Conservation (phyloP, 108 stramenopile genomes). For the Cyclotella baltica region DNA sequence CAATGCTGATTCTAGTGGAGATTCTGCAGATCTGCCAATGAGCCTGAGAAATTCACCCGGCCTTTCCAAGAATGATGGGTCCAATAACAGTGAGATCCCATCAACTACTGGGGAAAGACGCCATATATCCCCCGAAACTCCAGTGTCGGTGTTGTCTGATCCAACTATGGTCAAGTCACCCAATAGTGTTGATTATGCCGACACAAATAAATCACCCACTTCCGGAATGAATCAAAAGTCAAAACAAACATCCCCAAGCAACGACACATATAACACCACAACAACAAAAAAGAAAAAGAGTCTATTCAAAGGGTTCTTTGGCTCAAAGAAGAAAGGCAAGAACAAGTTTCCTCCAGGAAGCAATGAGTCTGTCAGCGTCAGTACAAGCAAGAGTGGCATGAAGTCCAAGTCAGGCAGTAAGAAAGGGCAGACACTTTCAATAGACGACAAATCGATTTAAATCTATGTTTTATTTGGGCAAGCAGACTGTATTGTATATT, state of each 20-base stretch:
- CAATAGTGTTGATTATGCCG: slow-evolving; percentile 13
- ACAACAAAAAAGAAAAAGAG: slow-evolving; percentile 82
- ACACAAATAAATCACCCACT: slow-evolving; percentile 7
- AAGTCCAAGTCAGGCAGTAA: slow-evolving; percentile 30
- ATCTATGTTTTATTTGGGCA: slow-evolving; percentile 6
- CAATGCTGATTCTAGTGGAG: slow-evolving; percentile 80
- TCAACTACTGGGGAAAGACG: slow-evolving; percentile 51
- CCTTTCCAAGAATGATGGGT: slow-evolving; percentile 53
- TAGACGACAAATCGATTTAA: slow-evolving; percentile 49
- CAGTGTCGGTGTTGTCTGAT: slow-evolving; percentile 36
- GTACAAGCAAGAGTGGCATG: slow-evolving; percentile 6
- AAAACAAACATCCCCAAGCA: slow-evolving; percentile 43
- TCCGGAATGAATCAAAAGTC: slow-evolving; percentile 4
- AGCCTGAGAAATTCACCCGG: slow-evolving; percentile 71
- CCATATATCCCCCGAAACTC: slow-evolving; percentile 38
- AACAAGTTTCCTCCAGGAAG: slow-evolving; percentile 22
- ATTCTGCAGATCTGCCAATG: slow-evolving; percentile 68
- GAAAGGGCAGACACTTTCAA: slow-evolving; percentile 36
- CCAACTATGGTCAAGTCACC: slow-evolving; percentile 43
- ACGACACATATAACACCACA: slow-evolving; percentile 18
- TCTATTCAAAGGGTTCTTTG: slow-evolving; percentile 73
- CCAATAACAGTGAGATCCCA: slow-evolving; percentile 75
- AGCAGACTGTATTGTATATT: background rate
- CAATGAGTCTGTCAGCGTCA: slow-evolving; percentile 10
- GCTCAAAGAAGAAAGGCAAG: slow-evolving; percentile 71